phyloP scores from a whole-genome alignment of 257 asterid species.

The Voacanga thouarsii region DNA sequence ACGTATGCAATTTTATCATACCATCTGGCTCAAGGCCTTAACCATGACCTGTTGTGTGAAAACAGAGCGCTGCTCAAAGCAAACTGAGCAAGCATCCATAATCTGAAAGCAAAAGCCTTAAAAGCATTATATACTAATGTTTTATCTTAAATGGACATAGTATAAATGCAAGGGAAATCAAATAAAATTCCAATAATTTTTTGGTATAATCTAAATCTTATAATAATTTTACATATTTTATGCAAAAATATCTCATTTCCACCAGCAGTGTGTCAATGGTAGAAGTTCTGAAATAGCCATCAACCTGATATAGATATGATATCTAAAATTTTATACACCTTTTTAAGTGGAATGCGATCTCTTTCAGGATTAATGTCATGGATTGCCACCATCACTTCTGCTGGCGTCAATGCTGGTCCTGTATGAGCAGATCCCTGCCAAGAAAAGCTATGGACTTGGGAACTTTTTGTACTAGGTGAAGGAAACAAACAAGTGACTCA shows the following conservation, averaged over 20 bases:
- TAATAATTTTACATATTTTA: not conserved
- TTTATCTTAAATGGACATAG: not conserved
- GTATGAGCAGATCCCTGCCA: conserved; percentile 91
- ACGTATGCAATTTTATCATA: conserved; percentile 27
- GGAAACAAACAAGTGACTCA: not conserved
- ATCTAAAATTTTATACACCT: conserved; percentile 39
- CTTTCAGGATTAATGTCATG: conserved; percentile 91
- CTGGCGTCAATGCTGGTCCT: conserved; percentile 98
- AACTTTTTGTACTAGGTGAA: not conserved
- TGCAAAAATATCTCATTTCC: not conserved
- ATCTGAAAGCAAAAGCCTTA: conserved; percentile 46
- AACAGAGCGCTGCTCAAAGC: conserved; percentile 99
- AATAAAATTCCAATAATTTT: not conserved
- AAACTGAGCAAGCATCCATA: conserved; percentile 95
- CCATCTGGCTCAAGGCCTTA: conserved; percentile 88
- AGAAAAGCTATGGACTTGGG: conserved; percentile 17
- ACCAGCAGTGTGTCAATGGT: not conserved
- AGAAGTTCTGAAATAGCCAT: not conserved
- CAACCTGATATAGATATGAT: too few species aligned
- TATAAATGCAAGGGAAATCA: not conserved
- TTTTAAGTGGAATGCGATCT: conserved; percentile 85
- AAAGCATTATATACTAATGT: not conserved
- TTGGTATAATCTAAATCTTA: not conserved
- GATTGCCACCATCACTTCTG: conserved; percentile 94
- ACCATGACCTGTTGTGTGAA: conserved; percentile 94